Conservation (phyloP, 306 rosid genomes). For the Betula pendula region DNA sequence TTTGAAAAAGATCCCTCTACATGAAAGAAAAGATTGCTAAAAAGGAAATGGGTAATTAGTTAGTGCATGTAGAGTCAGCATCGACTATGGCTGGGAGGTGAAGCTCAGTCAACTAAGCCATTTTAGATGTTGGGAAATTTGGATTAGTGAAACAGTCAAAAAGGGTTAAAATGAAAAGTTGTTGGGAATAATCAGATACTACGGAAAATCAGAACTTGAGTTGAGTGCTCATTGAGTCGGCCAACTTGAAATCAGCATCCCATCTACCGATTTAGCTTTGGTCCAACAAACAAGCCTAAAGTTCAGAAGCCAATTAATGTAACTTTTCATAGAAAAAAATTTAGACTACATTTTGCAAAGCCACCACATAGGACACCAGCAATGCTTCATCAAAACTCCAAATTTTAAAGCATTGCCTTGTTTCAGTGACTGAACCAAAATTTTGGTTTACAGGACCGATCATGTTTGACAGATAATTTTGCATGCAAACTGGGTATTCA, state of each 20-base stretch:
- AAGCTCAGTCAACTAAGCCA: slow-evolving; percentile 34
- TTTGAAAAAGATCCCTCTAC: not conserved
- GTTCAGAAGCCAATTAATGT: not conserved
- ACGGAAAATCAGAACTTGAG: slow-evolving; percentile 2
- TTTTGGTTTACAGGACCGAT: too few relatives aligned
- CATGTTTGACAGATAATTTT: too few relatives aligned
- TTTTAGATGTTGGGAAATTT: slow-evolving; percentile 9
- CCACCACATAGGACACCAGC: too few relatives aligned
- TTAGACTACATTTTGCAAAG: not conserved
- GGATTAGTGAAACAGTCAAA: slow-evolving; percentile 2
- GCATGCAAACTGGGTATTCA: too few relatives aligned
- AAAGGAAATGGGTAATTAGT: slow-evolving; percentile 5
- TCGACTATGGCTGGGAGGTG: slow-evolving; percentile 23
- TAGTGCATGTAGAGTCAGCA: slow-evolving; percentile 45
- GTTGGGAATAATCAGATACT: not conserved
- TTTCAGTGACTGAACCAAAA: too few relatives aligned
- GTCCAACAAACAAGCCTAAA: too few relatives aligned
- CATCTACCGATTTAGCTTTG: too few relatives aligned
- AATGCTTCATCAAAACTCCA: too few relatives aligned
- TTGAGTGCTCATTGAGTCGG: slow-evolving; percentile 23
- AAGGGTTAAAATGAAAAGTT: not conserved
- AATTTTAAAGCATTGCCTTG: too few relatives aligned
- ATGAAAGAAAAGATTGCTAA: not conserved
- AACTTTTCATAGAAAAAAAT: not conserved
- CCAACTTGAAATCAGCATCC: slow-evolving; percentile 12